Evolutionary conservation across 305 asterid genomes (phyloP).

Genomic region (Rubia tinctorum): DNA sequence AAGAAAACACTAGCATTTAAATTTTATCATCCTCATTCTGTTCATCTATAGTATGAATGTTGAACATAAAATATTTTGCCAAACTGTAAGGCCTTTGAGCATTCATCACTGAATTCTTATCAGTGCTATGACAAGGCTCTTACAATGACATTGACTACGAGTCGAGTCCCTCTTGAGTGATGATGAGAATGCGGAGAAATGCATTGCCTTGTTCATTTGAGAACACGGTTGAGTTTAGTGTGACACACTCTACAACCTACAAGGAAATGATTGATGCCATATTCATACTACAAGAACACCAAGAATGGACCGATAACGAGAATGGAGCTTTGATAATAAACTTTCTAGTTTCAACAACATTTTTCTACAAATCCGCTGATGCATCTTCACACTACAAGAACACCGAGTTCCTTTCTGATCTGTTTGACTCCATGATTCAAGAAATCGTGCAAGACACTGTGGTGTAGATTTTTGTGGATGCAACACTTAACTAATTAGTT

Average conservation of each 20-base stretch:
- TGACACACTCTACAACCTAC: slow-evolving; percentile 81
- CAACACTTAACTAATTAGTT: slow-evolving; percentile 37
- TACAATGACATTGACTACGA: too few species aligned
- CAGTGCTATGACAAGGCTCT: too few species aligned
- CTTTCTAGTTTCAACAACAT: slow-evolving; percentile 68
- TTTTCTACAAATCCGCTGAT: slow-evolving; percentile 83
- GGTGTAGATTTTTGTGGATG: slow-evolving; percentile 74
- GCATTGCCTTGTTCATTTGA: slow-evolving; percentile 86
- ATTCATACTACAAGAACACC: too few species aligned
- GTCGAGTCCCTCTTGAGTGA: slow-evolving; percentile 31
- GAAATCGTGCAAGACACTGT: slow-evolving; percentile 76
- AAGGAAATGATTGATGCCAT: too few species aligned
- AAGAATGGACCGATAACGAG: too few species aligned
- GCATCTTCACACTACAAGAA: slow-evolving; percentile 70
- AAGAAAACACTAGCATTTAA: too few species aligned
- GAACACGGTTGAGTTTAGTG: slow-evolving; percentile 73
- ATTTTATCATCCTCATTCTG: too few species aligned
- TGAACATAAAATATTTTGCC: too few species aligned
- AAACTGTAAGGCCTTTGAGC: too few species aligned
- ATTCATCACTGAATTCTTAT: too few species aligned
- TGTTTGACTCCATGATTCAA: slow-evolving; percentile 82
- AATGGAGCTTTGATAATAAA: too few species aligned
- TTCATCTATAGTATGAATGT: too few species aligned
- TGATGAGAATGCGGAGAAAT: slow-evolving; percentile 72
- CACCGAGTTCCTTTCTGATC: slow-evolving; percentile 59